Evolutionary conservation across 2,329 filamentous ascomycete species (phyloP).

Genomic region (Fusarium sp.): DNA sequence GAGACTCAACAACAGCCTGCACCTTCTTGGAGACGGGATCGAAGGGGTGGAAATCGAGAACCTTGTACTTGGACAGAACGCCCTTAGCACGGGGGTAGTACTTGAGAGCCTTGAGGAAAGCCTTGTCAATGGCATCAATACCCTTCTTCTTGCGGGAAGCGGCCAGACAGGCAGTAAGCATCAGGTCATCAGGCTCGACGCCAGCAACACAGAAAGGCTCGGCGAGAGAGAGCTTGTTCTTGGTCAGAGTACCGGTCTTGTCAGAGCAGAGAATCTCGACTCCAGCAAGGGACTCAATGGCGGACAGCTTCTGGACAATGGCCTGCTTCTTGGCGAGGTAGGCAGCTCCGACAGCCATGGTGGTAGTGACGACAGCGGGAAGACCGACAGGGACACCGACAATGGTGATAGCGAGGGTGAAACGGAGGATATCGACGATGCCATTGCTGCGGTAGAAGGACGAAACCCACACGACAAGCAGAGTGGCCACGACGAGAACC

Average conservation of each 20-base stretch:
- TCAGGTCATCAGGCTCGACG: conserved; percentile 86
- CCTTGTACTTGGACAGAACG: conserved; percentile 84
- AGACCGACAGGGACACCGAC: conserved; percentile 94
- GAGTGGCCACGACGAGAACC: conserved; percentile 81
- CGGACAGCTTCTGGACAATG: conserved; percentile 91
- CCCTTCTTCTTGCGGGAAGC: conserved; percentile 95
- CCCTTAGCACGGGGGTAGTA: conserved; percentile 85
- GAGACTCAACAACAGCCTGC: conserved; percentile 82
- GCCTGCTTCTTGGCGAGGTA: conserved; percentile 93
- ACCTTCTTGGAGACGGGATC: conserved; percentile 96
- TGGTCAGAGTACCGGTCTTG: conserved; percentile 93
- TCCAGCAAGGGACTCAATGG: conserved; percentile 91
- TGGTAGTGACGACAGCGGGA: conserved; percentile 91
- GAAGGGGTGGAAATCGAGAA: conserved; percentile 86
- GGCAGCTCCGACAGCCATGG: conserved; percentile 92
- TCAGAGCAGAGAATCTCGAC: conserved; percentile 95
- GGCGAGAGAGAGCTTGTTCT: conserved; percentile 90
- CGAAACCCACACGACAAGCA: conserved; percentile 85
- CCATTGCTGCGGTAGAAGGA: conserved; percentile 88
- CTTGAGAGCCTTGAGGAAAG: conserved; percentile 86
- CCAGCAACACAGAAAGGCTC: conserved; percentile 87
- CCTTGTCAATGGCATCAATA: conserved; percentile 95
- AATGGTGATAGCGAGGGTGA: conserved; percentile 89
- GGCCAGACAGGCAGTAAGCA: conserved; percentile 90
- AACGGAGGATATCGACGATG: conserved; percentile 82